Conservation (phyloP, 192 early-diverging fungal genomes). For the Rhizophagus sp. region DNA sequence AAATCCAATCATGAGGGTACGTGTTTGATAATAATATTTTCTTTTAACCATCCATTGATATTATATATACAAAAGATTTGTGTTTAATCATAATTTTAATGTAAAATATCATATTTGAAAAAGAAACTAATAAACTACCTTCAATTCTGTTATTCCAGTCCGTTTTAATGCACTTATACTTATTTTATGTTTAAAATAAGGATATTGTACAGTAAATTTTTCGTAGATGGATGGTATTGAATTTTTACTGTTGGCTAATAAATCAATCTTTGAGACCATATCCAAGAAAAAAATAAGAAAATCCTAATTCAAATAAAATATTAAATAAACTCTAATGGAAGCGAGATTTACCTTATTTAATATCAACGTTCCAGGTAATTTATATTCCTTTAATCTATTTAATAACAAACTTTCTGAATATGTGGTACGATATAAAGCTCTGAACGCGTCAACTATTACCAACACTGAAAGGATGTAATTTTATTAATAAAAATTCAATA, state of each 20-base stretch:
- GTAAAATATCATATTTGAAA: constrained; percentile 11
- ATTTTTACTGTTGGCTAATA: constrained; percentile 37
- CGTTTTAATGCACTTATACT: constrained; percentile 43
- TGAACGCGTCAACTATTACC: constrained; percentile 54
- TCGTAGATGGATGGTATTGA: constrained; percentile 37
- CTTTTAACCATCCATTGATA: constrained; percentile 30
- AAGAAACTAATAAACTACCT: constrained; percentile 26
- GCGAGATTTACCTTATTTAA: constrained; percentile 55
- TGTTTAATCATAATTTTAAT: constrained; percentile 31
- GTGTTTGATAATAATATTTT: constrained; percentile 37
- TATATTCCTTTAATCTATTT: constrained; percentile 38
- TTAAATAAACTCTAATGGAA: not conserved
- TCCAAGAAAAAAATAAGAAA: not conserved
- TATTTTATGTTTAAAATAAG: constrained; percentile 37
- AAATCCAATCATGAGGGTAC: constrained; percentile 50
- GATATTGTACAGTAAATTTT: constrained; percentile 39
- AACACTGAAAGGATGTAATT: constrained; percentile 33
- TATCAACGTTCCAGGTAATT: constrained; percentile 51
- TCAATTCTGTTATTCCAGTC: constrained; percentile 24
- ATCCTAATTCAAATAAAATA: not conserved
- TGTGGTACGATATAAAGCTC: constrained; percentile 36
- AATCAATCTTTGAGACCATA: constrained; percentile 41
- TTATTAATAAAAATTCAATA: too few species aligned
- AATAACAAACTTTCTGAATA: constrained; percentile 52
- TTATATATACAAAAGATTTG: constrained; percentile 24